Base-by-base conservation (phyloP, 495 filamentous ascomycete genomes). In the Beverwykella pulmonaria region DNA sequence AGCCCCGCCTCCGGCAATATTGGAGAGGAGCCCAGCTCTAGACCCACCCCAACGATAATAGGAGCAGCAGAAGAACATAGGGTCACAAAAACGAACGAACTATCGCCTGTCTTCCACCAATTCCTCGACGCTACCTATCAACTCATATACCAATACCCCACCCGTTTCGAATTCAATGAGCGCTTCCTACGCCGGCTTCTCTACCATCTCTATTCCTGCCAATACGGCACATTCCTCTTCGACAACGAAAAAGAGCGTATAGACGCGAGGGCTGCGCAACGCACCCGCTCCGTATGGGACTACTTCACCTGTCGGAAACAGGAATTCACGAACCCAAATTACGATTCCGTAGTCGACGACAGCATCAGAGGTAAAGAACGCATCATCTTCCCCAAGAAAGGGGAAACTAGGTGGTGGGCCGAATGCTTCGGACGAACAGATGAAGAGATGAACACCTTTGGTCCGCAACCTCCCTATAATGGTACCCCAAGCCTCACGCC, bases 81-180 rank as follows among this genome's bases (percentile, higher is more conserved):
- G 23, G 74, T 81, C n/a, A 88, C 85, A 9, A 88, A 87, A 66
- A 80, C 83, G 27, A 96, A 92, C 61, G 93, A 98, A 74, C 91
- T 93, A 1, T 92, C 90, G n/a, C 95, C 95, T 0, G 88, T 98
- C 14, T 98, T 99, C 78, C 95, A 99, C 71, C 95, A 99, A 74
- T 99, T 98, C 76, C 87, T 99, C 10, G 95, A 99, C 72, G 91
- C 92, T 20, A 92, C 92, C 4, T 98, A 93, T 68, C 95, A 99
- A 70, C 82, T 99, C 9, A 81, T 96, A 15, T 80, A 89, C 56
- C 95, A 98, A 70, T 80, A 96, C 68, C 93, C 94, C 0, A 91
- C 87, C 27, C 85, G 94, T 0, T 99, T 99, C 73, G 93, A 99
- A 72, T 99, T 93, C 79, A 98, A 96, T 67, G 95, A 98, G 73